phyloP scores from a whole-genome alignment of 2,329 filamentous ascomycete species.

The Ramularia endophylla region DNA sequence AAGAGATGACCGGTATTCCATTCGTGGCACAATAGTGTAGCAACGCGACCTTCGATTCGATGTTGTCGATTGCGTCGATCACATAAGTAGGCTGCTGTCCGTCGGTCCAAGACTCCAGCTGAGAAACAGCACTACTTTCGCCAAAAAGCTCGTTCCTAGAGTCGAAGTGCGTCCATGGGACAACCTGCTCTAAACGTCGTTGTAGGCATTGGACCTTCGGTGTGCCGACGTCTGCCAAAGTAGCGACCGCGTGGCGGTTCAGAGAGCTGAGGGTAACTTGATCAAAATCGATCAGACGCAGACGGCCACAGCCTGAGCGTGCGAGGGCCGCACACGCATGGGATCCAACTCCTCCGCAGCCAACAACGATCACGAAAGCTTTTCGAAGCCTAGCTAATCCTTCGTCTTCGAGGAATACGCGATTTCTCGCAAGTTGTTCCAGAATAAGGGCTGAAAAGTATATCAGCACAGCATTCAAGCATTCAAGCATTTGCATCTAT shows the following conservation, averaged over 20 bases:
- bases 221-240: conserved; percentile 85
- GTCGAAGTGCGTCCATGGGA: conserved; percentile 90
- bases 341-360: conserved; percentile 90
- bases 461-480: conserved; percentile 5
- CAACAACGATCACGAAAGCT: conserved; percentile 83
- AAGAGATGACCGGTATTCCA: conserved; percentile 75
- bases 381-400: conserved; percentile 73
- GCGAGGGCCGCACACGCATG: conserved; percentile 83
- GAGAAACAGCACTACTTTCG: conserved; percentile 54
- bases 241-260: conserved; percentile 94
- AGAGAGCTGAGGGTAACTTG: conserved; percentile 92
- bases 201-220: conserved; percentile 85
- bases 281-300: conserved; percentile 93
- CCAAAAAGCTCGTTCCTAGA: conserved; percentile 78
- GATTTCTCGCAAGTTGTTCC: conserved; percentile 89
- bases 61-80: conserved; percentile 98
- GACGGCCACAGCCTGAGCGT: conserved; percentile 78
- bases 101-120: conserved; percentile 61
- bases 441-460: conserved; percentile 67
- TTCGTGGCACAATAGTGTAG: conserved; percentile 81
- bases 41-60: conserved; percentile 89
- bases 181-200: conserved; percentile 73
- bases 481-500: too few relatives aligned
- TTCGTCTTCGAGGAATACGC: conserved; percentile 78
- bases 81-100: conserved; percentile 70